Evolutionary conservation across 805 yeast species (phyloP), one percentile per base, ranked within the genome.

Genomic region (Trichomonascus vanleenenianus): DNA sequence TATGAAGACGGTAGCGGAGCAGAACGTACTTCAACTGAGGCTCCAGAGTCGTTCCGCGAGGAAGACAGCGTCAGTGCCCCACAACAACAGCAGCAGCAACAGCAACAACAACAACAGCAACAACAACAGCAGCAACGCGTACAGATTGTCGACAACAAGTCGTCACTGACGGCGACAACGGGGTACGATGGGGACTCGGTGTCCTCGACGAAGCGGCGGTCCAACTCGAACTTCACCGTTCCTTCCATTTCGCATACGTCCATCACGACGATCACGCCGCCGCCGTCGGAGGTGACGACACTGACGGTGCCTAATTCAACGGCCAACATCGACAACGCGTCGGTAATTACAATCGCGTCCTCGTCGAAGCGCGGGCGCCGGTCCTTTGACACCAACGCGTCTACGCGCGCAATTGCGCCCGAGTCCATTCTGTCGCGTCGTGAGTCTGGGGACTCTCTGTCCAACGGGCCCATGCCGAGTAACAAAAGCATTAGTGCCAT

Each of bases 311-410:
- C 27, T 8, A 22, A 22, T 8, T 22, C 27, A 5, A 18, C 32
- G 34, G 40, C 20, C 40, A 48, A 32, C 27, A 35, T 48, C 30
- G 68, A 63, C 45, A 53, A 56, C 3, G 68, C 68, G n/a, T 57
- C 64, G 25, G 65, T 64, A 25, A 52, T 63, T 46, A 64, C 68
- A 11, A 55, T 64, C 15, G 68, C 68, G 18, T 56, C 63, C 14
- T 62, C 67, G 15, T 62, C 67, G 15, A 63, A 63, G 42, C 55
- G 47, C 32, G 16, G 57, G 22, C 52, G 66, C 16, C 52, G 67
- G 30, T 61, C 66, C 5, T 51, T 63, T 15, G 68, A 64, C 45
- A 64, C 68, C 14, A 64, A 64, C 48, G 68, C 68, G 11, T 55
- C 62, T 18, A 64, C 64, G 7, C 51, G 58, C 27, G 68, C 65